Base-by-base conservation (phyloP, 768 basidiomycete genomes). In the Collybia mongolica region DNA sequence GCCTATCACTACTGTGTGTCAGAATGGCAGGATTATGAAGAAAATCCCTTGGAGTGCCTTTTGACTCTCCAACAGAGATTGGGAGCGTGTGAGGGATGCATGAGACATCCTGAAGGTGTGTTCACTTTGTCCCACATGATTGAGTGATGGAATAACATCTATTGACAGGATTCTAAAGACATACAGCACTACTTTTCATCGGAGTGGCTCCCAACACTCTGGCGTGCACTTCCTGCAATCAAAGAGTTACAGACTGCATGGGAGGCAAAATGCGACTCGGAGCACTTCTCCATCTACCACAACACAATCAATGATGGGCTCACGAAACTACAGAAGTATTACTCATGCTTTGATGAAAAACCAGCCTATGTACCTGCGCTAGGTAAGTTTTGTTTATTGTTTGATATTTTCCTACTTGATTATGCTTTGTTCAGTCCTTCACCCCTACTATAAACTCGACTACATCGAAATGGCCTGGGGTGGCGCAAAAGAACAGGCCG, bases 401-500 rank as follows among this genome's bases (percentile, higher is more conserved):
- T 19, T 7, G 17, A 26, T 17, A 29, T 41, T 12, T n/a, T 43
- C 15, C 44, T 60, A 5, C 6, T 29, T 22, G 32, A 35, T 22
- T 63, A 62, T 46, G 20, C 40, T 28, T 28, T 39, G 15, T 32
- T 44, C 37, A 66, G 65, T 60, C 6, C 48, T 67, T 6, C 65
- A 70, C 44, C 67, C 61, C 0, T 71, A 65, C 45, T 68, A 57
- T 51, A 69, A 68, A 19, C 49, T n/a, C n/a, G n/a, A n/a, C n/a
- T n/a, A n/a, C n/a, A n/a, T n/a, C n/a, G n/a, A n/a, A n/a, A n/a
- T n/a, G n/a, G n/a, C n/a, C n/a, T n/a, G n/a, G n/a, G n/a, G n/a
- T n/a, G n/a, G n/a, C n/a, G n/a, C n/a, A n/a, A n/a, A n/a, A n/a
- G n/a, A n/a, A n/a, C n/a, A n/a, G n/a, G n/a, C n/a, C n/a, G n/a